Conservation (phyloP, 1,284 basidiomycete genomes). For the Hemileia vastatrix region DNA sequence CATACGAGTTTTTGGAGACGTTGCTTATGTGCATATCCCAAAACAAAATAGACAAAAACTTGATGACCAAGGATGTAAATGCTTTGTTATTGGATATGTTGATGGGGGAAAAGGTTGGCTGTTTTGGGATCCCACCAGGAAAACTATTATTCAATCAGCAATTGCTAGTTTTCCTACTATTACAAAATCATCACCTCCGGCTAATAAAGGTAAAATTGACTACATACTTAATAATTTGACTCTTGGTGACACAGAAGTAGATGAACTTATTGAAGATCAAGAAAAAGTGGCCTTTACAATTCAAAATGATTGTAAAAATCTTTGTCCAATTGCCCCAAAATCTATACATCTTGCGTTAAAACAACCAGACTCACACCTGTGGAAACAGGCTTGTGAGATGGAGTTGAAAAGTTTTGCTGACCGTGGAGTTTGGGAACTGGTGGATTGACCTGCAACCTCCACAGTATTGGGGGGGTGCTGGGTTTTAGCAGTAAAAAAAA, state of each 20-base stretch:
- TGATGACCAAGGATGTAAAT: no score
- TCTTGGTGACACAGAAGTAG: neutral
- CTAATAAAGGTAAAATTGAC: no score
- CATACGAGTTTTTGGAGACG: neutral
- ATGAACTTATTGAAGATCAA: neutral
- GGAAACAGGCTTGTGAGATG: no score
- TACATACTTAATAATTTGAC: neutral
- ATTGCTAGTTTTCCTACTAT: neutral
- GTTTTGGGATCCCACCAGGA: neutral
- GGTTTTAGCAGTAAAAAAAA: neutral
- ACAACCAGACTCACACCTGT: no score
- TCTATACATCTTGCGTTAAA: no score
- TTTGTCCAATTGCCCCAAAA: no score
- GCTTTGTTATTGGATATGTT: no score
- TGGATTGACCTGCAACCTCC: neutral
- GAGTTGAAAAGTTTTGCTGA: neutral
- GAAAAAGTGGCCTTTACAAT: neutral
- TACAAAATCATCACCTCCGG: no score
- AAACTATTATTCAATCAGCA: neutral
- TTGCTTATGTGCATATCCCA: neutral
- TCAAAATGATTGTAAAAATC: no score
- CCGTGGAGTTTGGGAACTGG: neutral
- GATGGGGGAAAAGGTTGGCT: neutral
- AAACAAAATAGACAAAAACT: no score
- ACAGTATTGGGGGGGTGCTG: neutral